A percentile compares a stretch with the other conserved stretches of the same genome.
These are phyloP conservation scores for Priceomyces haplophilus DNA, from an alignment of 805 yeast genomes.

Conservation along the genomic window DNA sequence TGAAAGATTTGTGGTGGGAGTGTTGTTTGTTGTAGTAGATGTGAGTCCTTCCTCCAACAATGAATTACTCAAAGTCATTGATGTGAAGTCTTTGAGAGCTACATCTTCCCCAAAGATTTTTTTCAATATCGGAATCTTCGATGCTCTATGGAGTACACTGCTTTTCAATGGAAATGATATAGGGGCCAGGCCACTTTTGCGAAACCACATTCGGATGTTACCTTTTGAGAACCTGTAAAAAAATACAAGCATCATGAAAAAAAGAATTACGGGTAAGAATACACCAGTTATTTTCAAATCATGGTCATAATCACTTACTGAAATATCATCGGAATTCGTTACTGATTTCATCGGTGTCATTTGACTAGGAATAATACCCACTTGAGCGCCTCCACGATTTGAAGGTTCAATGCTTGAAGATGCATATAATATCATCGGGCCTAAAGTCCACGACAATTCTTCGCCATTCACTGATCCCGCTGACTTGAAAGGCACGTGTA, in stretches of 20 bases:
- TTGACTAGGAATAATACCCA: conserved; percentile 44
- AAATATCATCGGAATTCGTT: conserved; percentile 5
- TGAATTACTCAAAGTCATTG: conserved; percentile 17
- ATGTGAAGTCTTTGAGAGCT: conserved; percentile 17
- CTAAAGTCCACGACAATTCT: conserved; percentile 94
- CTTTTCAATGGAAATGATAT: conserved; percentile 12
- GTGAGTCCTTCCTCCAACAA: conserved; percentile 35
- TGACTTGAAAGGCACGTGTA: conserved; percentile 70
- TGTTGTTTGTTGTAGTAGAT: conserved; percentile 18
- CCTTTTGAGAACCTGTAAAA: conserved; percentile 15
- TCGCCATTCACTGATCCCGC: conserved; percentile 77
- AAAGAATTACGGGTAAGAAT: conserved; percentile 14
- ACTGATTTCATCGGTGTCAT: conserved; percentile 34
- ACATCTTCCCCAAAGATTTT: conserved; percentile 13
- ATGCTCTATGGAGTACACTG: conserved; percentile 9
- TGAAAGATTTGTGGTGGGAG: conserved; percentile 12
- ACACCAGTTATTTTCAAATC: conserved; percentile 1
- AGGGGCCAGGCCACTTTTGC: conserved; percentile 13
- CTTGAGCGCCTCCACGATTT: conserved; percentile 16
- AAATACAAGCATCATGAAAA: conserved; percentile 17
- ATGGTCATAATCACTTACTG: conserved; percentile 10
- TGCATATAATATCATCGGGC: conserved; percentile 80
- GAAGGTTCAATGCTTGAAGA: conserved; percentile 54
- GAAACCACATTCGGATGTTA: conserved; percentile 7
- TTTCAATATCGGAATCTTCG: conserved; percentile 22